Evolutionary conservation across 257 asterid species (phyloP).

Genomic region (Salvia splendens): DNA sequence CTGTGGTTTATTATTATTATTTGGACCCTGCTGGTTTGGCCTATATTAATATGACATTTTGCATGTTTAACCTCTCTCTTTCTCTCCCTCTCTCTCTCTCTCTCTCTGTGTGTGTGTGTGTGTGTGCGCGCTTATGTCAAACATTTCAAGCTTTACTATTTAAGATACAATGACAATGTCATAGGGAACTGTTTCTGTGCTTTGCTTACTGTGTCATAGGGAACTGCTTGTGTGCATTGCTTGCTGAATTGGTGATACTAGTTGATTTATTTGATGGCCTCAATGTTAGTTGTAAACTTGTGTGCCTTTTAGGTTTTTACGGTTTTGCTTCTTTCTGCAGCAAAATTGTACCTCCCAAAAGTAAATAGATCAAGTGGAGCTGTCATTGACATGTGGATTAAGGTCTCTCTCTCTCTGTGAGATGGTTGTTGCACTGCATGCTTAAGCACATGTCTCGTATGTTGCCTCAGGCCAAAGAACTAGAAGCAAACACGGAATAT

Average conservation of each 20-base stretch:
- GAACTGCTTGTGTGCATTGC: background rate
- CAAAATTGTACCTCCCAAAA: constrained; percentile 83
- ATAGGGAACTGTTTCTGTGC: no score
- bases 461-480: constrained; percentile 71
- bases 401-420: constrained; percentile 39
- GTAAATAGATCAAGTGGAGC: constrained; percentile 75
- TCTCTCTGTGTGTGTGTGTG: background rate
- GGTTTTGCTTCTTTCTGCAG: constrained; percentile 48
- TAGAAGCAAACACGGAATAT: constrained; percentile 65
- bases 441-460: constrained; percentile 8
- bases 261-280: background rate
- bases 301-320: background rate
- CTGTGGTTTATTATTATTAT: background rate
- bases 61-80: background rate
- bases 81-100: background rate
- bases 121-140: background rate
- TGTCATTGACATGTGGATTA: constrained; percentile 86
- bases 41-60: background rate
- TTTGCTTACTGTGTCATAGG: no score
- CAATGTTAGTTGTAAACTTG: background rate
- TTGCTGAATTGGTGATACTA: background rate
- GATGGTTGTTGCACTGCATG: background rate
- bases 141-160: background rate
- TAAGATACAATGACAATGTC: background rate
- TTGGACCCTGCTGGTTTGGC: background rate